Base-by-base conservation (phyloP, 129 eudicot species). In the Silybum marianum region DNA sequence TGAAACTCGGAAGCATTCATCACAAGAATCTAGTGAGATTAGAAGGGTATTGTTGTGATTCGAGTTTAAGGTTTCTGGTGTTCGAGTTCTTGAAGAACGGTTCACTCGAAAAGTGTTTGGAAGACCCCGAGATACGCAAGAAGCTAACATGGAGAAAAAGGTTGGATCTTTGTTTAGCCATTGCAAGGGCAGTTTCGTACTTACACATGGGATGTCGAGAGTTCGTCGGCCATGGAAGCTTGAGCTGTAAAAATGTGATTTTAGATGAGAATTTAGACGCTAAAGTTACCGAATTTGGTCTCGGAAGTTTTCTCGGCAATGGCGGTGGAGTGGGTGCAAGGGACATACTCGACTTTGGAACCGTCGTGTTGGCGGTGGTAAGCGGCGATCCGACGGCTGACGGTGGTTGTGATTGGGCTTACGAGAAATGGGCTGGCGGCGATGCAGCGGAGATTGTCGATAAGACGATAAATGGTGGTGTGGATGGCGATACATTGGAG, bases 161-260 rank as follows among this genome's bases (percentile, higher is more conserved):
- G 70, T 80, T 91, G 83, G 87, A 82, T 28, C 85, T 89, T 24
- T 85, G 88, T 71, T 38, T 87, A 82, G 73, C 86, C 0, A 86
- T 87, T 34, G 97, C 90, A 67, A 91, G 82, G 89, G 91, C 91
- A 38, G 48, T 91, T 81, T 87, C 81, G 36, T 91, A 91, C 87
- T 84, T 91, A 84, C 97, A 91, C 85, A 81, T 87, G 18, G 97
- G 87, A 9, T 91, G 97, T 73, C 86, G 97, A 36, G 97, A 89
- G 83, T 91, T 91, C 68, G 60, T 87, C 9, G 77, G 91, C 30
- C 97, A 91, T 71, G 97, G 97, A 73, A 86, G 83, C 70, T 72
- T 91, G 11, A 66, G 74, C 3, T 89, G 91, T 21, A 82, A 86
- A 80, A 89, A 86, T 26, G 85, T 91, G 19, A 38, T 89, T 42